Conservation (phyloP, 768 basidiomycete species). For the Amanita jacksonii region DNA sequence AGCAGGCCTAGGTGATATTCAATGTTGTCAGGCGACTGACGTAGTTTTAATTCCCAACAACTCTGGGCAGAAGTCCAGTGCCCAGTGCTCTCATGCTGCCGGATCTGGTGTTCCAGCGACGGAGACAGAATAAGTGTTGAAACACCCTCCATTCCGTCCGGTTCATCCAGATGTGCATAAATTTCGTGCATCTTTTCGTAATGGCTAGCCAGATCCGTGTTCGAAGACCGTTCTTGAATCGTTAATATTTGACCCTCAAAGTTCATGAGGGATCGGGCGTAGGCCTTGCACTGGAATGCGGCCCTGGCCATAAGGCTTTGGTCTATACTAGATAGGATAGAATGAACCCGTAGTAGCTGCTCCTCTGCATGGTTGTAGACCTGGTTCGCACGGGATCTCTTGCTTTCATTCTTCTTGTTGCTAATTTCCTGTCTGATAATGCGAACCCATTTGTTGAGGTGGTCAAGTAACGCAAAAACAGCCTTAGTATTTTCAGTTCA, state of each 20-base stretch:
- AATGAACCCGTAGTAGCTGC: slow-evolving; percentile 67
- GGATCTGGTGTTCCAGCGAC: slow-evolving; percentile 89
- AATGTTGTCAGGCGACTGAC: slow-evolving; percentile 83
- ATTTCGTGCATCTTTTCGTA: slow-evolving; percentile 94
- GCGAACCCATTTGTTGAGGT: slow-evolving; percentile 85
- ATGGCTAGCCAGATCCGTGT: slow-evolving; percentile 49
- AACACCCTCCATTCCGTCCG: slow-evolving; percentile 98
- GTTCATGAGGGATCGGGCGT: slow-evolving; percentile 89
- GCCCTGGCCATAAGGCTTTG: slow-evolving; percentile 87
- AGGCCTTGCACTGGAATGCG: slow-evolving; percentile 90
- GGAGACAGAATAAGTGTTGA: slow-evolving; percentile 84
- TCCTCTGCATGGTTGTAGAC: slow-evolving; percentile 35
- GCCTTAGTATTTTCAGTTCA: slow-evolving; percentile 38
- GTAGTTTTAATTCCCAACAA: slow-evolving; percentile 95
- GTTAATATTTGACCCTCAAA: slow-evolving; percentile 78
- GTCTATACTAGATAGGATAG: slow-evolving; percentile 74
- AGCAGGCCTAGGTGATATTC: slow-evolving; percentile 84
- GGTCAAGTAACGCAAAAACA: slow-evolving; percentile 91
- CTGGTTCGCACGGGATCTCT: slow-evolving; percentile 34
- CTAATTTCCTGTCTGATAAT: slow-evolving; percentile 58
- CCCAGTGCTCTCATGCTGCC: slow-evolving; percentile 95
- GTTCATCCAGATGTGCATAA: slow-evolving; percentile 92
- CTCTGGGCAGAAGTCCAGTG: slow-evolving; percentile 98
- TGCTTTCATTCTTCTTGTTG: slow-evolving; percentile 38
- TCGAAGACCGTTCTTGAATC: slow-evolving; percentile 31